phyloP scores from a whole-genome alignment of 169 alveolate genomes.

The Ichthyophthirius multifiliis region DNA sequence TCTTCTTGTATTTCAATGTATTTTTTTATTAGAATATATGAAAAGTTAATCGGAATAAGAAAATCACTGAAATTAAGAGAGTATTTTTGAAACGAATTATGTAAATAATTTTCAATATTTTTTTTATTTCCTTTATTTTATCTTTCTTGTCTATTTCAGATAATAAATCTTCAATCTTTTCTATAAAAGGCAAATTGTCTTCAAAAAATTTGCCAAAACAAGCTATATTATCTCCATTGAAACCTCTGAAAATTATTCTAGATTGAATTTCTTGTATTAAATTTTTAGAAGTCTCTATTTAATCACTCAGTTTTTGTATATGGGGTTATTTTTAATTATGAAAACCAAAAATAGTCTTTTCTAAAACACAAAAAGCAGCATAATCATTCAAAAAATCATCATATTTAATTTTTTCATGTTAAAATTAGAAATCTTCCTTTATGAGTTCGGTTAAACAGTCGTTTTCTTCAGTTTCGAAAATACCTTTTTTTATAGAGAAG shows the following conservation, averaged over 20 bases:
- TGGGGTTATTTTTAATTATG: no score
- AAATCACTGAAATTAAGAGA: neutral
- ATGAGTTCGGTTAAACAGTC: neutral
- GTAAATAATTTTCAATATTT: slow-evolving; percentile 2
- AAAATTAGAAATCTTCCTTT: neutral
- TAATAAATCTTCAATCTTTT: neutral
- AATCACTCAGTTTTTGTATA: neutral
- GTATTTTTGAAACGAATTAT: neutral
- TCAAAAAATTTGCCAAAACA: neutral
- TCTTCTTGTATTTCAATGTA: no score
- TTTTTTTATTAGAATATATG: neutral
- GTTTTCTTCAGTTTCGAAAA: neutral
- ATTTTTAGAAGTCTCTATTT: neutral
- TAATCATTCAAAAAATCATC: neutral
- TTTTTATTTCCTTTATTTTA: neutral
- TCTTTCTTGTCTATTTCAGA: neutral
- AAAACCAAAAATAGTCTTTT: no score
- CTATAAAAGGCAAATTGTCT: neutral
- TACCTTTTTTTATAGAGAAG: neutral
- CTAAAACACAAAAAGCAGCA: neutral
- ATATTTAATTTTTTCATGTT: neutral
- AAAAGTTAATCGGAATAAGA: slow-evolving; percentile 1
- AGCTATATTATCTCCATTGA: neutral
- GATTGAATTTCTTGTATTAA: no score
- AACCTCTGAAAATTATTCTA: neutral